Base-by-base conservation (phyloP, 1,284 basidiomycete species). In the Tranzscheliella williamsii region DNA sequence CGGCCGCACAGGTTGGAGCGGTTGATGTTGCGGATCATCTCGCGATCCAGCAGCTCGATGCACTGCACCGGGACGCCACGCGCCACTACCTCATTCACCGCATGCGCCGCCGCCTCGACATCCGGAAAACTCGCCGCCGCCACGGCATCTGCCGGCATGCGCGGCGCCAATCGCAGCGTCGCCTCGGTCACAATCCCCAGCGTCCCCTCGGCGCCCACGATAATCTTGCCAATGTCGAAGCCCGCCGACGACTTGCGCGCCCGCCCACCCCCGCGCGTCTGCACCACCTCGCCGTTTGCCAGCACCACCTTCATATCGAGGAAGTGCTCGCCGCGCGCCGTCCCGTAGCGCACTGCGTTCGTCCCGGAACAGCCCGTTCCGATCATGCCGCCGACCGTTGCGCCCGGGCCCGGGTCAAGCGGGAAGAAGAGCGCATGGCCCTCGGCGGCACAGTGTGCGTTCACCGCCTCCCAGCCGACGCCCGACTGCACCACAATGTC, bases 161-260 rank as follows among this genome's bases (percentile, higher is more conserved):
- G 77, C 0, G 91, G 91, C 0, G 89, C 84, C 5, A 95, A 82
- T 5, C 88, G 82, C 39, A 94, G 81, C 0, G 91, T 93, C 1
- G 87, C 89, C 78, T 95, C 92, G 0, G 90, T 93, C 24, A 96
- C 84, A 44, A 97, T 90, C 0, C 93, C 93, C 20, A 96, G 80
- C 0, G 92, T 96, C 1, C 93, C 93, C 75, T 97, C 93, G 0
- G 91, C 89, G 16, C 93, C 92, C 42, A 95, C 88, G 79, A 96
- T 96, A 15, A 96, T 79, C 68, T 93, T 91, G 1, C 91, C 93
- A 1, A 85, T 81, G 70, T 97, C 92, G 43, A 90, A 92, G 2
- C 93, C 93, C 0, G 91, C 91, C 0, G 89, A 87, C 0, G 90
- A 93, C 76, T 96, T 96, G 37, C 82, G 82, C 0, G 93, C 87